Evolutionary conservation across 2,329 filamentous ascomycete species (phyloP).

Genomic region (Thyridium curvatum): DNA sequence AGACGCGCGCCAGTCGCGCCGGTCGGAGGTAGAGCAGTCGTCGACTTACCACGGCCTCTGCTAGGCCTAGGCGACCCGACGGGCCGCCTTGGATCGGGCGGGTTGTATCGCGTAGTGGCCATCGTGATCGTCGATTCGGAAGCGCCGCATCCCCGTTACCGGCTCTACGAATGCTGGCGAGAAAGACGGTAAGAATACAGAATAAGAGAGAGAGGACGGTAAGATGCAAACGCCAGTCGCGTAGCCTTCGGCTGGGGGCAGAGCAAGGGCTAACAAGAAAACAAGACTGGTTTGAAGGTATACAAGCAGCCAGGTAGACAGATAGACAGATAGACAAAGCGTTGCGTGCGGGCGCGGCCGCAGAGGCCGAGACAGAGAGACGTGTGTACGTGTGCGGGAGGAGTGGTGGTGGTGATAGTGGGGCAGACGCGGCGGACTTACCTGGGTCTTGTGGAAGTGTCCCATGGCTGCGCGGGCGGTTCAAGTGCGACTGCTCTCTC

Average conservation of each 20-base stretch:
- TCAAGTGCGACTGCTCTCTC: constrained; percentile 22
- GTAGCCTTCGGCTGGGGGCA: background rate
- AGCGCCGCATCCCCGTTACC: constrained; percentile 25
- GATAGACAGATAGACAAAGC: no score
- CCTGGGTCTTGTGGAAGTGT: constrained; percentile 33
- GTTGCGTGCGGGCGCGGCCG: no score
- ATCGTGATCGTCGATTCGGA: constrained; percentile 19
- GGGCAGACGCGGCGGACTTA: constrained; percentile 21
- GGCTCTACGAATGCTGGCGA: constrained; percentile 34
- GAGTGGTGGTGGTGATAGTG: background rate
- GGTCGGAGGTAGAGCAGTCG: background rate
- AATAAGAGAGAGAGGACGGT: constrained; percentile 6
- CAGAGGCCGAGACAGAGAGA: no score
- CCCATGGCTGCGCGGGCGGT: constrained; percentile 27
- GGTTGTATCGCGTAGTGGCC: constrained; percentile 38
- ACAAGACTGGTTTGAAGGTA: no score
- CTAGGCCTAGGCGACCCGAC: constrained; percentile 50
- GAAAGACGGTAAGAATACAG: background rate
- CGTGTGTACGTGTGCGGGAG: no score
- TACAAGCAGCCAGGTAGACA: no score
- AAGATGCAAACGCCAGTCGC: no score
- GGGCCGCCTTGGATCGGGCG: constrained; percentile 42
- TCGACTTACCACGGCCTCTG: constrained; percentile 42
- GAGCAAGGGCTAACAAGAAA: no score
- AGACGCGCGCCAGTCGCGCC: no score